These are phyloP conservation scores for Camptophora hylomeconis DNA, from an alignment of 2,329 filamentous ascomycete species.

Conservation along the genomic window DNA sequence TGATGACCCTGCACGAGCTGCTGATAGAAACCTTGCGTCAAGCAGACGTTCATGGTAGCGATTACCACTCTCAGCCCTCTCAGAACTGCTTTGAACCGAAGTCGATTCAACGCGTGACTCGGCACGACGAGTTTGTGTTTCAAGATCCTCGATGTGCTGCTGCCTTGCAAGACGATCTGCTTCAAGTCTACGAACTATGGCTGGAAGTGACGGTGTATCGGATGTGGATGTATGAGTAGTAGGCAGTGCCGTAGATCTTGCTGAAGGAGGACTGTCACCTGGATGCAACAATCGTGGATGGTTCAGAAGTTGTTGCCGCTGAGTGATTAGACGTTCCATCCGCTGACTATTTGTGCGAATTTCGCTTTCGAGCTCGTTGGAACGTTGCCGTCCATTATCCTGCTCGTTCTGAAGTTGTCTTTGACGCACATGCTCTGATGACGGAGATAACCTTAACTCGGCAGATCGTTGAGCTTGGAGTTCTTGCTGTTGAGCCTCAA, in stretches of 20 bases:
- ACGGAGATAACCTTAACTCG: slow-evolving; percentile 7
- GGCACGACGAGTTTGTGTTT: slow-evolving; percentile 14
- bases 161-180: slow-evolving; percentile 8
- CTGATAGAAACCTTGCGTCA: slow-evolving; percentile 1
- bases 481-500: slow-evolving; percentile 6
- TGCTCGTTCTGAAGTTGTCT: slow-evolving; percentile 11
- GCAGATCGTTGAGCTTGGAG: slow-evolving; percentile 4
- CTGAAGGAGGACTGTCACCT: slow-evolving; percentile 6
- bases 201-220: slow-evolving; percentile 2
- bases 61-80: not conserved
- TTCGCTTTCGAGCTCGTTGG: slow-evolving; percentile 12
- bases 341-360: slow-evolving; percentile 6
- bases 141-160: slow-evolving; percentile 11
- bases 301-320: slow-evolving; percentile 2
- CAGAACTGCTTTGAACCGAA: slow-evolving; percentile 4
- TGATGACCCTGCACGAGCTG: not conserved
- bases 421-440: slow-evolving; percentile 13
- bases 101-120: slow-evolving; percentile 14
- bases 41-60: not conserved
- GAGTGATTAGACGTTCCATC: slow-evolving; percentile 3
- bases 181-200: slow-evolving; percentile 7
- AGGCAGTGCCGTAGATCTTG: slow-evolving; percentile 11
- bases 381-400: slow-evolving; percentile 10
- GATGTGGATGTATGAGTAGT: slow-evolving; percentile 3
- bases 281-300: not conserved